Base-by-base conservation (phyloP, 768 basidiomycete genomes). In the Trametes villosa region DNA sequence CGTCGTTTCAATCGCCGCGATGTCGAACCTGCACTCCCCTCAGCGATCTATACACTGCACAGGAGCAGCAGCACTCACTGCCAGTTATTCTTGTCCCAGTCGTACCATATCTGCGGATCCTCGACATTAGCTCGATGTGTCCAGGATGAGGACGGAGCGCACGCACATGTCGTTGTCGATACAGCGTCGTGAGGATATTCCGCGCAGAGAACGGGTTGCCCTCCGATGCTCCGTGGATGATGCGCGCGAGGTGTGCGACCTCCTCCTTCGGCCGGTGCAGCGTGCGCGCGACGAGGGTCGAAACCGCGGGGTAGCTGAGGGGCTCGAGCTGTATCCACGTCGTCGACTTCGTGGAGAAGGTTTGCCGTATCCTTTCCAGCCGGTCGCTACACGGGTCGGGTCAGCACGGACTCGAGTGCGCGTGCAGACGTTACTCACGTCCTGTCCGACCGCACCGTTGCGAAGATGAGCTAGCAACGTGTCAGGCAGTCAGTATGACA, bases 161-260 rank as follows among this genome's bases (percentile, higher is more conserved):
- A 73, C 84, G 48, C 67, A 88, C 87, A 68, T 84, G 78, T 59
- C 80, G 78, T 67, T 88, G 86, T 18, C 88, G 77, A 52, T 89
- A 86, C 3, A 90, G 74, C 1, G 84, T 87, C 33, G 77, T 79
- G 30, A 91, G 71, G 51, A 90, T 79, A 65, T 82, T 89, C 54
- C 88, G 75, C 3, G 86, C 85, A 7, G 85, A 84, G 66, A 91
- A 90, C 0, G 87, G 84, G 70, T 90, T 91, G 8, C 89, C 89
- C 18, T 81, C 80, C 1, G 88, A 88, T 12, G 81, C 75, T 1
- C 77, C 75, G 64, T 79, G 83, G 17, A 90, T 76, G 49, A 88
- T 80, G 18, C 78, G 77, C 5, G 86, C 81, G 45, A 91, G 69
- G 5, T 79, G 74, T 3, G 74, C 71, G 51, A 82, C 83, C 20